These are phyloP conservation scores for Candida taoyuanica DNA, from an alignment of 805 yeast genomes.

Conservation along the genomic window DNA sequence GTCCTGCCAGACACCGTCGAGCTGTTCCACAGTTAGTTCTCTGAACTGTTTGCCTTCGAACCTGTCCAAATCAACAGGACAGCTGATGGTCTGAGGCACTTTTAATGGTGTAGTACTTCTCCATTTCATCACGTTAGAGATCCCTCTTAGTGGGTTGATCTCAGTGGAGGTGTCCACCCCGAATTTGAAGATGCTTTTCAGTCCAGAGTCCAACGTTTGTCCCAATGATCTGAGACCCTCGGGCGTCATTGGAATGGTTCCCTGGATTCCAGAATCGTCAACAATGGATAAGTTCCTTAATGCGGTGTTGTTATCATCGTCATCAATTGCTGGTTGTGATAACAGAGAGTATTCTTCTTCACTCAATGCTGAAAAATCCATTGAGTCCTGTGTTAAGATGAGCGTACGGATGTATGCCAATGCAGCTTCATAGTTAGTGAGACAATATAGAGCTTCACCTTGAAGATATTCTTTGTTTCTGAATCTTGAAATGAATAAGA, in stretches of 20 bases:
- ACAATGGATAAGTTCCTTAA: slow-evolving; percentile 5
- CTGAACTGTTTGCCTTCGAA: slow-evolving; percentile 15
- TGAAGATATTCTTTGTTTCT: slow-evolving; percentile 16
- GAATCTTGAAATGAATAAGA: slow-evolving; percentile 22
- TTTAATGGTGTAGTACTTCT: slow-evolving; percentile 6
- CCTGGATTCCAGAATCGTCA: background rate
- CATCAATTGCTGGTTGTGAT: slow-evolving; percentile 2
- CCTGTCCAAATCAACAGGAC: slow-evolving; percentile 10
- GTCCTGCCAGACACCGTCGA: slow-evolving; percentile 18
- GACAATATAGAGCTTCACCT: slow-evolving; percentile 21
- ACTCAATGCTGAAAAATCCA: slow-evolving; percentile 8
- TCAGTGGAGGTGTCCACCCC: slow-evolving; percentile 5
- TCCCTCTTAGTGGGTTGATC: background rate
- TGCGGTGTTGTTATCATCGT: background rate
- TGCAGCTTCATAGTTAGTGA: slow-evolving; percentile 27
- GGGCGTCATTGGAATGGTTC: background rate
- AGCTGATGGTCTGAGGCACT: background rate
- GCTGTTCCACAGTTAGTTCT: slow-evolving; percentile 16
- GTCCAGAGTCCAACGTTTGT: background rate
- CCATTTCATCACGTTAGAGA: slow-evolving; percentile 20
- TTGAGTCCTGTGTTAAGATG: slow-evolving; percentile 11
- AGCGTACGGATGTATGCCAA: slow-evolving; percentile 16
- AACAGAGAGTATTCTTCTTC: slow-evolving; percentile 14
- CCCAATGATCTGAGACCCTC: background rate
- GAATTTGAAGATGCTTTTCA: slow-evolving; percentile 2